phyloP scores from a whole-genome alignment of 352 stramenopile genomes.

The Phytophthora sp. region DNA sequence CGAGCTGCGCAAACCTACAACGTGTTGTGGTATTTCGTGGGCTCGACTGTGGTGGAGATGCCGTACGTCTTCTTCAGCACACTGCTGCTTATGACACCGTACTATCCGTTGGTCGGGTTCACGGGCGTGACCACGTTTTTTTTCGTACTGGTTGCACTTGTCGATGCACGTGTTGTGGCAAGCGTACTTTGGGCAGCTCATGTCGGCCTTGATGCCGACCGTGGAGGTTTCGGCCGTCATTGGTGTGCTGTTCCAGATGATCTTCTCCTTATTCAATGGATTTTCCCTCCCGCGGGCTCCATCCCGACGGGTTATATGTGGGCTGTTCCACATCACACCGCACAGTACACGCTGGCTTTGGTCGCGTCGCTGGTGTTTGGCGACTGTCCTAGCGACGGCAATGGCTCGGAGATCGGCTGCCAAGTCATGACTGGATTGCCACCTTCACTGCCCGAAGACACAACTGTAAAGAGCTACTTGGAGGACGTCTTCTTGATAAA shows the following conservation, averaged over 20 bases:
- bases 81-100: constrained; percentile 16
- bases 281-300: neutral
- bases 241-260: neutral
- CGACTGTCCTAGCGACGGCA: neutral
- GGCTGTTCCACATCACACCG: neutral
- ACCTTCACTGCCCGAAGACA: neutral
- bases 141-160: constrained; percentile 57
- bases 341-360: constrained; percentile 2
- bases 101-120: constrained; percentile 24
- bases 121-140: constrained; percentile 44
- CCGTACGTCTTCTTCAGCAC: constrained; percentile 13
- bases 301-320: neutral
- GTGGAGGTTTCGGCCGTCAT: neutral
- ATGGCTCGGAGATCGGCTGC: neutral
- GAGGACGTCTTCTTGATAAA: constrained; percentile 1
- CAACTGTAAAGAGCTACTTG: constrained; percentile 45
- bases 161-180: constrained; percentile 38
- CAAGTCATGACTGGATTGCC: neutral
- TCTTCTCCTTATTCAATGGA: neutral
- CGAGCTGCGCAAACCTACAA: constrained; percentile 19
- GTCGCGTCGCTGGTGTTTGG: constrained; percentile 1
- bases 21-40: too few relatives aligned
- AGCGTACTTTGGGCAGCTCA: too few relatives aligned
- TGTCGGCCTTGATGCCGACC: too few relatives aligned
- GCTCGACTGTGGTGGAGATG: constrained; percentile 14